A percentile compares a stretch with the other conserved stretches of the same genome.
These are phyloP conservation scores for Aristolochia contorta DNA, from an alignment of 164 flowering plant genomes.

Conservation along the genomic window DNA sequence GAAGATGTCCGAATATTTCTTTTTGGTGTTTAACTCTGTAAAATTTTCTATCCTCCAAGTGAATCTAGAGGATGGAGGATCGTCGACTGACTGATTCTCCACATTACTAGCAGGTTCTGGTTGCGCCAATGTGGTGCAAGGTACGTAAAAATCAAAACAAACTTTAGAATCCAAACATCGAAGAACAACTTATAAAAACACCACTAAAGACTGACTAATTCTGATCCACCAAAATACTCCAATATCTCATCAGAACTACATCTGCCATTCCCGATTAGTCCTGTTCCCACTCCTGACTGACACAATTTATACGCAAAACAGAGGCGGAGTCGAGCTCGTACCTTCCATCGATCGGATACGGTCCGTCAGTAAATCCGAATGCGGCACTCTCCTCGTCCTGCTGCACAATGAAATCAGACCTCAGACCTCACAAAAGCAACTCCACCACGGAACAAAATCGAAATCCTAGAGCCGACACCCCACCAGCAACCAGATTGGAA, in stretches of 20 bases:
- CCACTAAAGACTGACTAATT: no score
- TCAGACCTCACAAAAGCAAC: slow-evolving; percentile 17
- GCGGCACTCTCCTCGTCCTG: slow-evolving; percentile 91
- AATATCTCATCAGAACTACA: background rate
- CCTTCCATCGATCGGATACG: slow-evolving; percentile 83
- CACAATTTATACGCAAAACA: background rate
- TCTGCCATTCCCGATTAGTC: no score
- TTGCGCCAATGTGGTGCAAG: slow-evolving; percentile 27
- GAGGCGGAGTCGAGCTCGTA: background rate
- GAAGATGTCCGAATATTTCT: slow-evolving; percentile 63
- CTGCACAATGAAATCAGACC: slow-evolving; percentile 32
- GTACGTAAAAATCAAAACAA: background rate
- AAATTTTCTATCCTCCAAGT: slow-evolving; percentile 70
- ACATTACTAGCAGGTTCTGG: slow-evolving; percentile 42
- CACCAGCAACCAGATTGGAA: slow-evolving; percentile 1
- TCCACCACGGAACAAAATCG: slow-evolving; percentile 10
- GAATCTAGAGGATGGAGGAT: slow-evolving; percentile 54
- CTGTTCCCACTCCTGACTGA: no score
- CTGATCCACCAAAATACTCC: background rate
- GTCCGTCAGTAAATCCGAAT: slow-evolving; percentile 72
- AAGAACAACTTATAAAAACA: background rate
- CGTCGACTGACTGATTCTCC: slow-evolving; percentile 58
- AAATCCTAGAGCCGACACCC: slow-evolving; percentile 26
- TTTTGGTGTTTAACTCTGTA: slow-evolving; percentile 56
- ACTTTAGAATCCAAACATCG: slow-evolving; percentile 12